Evolutionary conservation across 768 basidiomycete genomes (phyloP).

Genomic region (Russula lepida): DNA sequence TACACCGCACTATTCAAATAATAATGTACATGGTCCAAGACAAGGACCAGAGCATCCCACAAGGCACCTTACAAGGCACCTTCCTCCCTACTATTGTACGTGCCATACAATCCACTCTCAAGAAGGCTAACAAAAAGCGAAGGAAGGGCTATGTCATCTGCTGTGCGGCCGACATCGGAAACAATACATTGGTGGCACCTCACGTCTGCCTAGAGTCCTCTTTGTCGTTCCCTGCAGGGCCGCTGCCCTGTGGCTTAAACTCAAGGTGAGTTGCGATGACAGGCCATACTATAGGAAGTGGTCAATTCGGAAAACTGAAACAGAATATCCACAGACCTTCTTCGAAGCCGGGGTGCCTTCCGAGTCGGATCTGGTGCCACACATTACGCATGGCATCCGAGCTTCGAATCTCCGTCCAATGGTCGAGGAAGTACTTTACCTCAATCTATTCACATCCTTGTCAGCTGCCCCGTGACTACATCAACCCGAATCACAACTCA

Average conservation of each 20-base stretch:
- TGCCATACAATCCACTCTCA: not conserved
- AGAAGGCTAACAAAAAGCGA: not conserved
- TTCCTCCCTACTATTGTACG: not conserved
- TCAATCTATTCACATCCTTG: slow-evolving; percentile 38
- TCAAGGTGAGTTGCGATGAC: slow-evolving; percentile 55
- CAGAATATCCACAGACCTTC: slow-evolving; percentile 43
- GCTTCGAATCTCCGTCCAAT: slow-evolving; percentile 78
- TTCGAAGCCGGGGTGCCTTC: slow-evolving; percentile 81
- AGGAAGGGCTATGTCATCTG: not conserved
- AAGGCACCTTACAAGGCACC: not conserved
- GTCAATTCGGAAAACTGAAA: not conserved
- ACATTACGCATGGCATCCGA: slow-evolving; percentile 78
- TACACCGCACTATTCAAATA: not conserved
- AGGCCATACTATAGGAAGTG: slow-evolving; percentile 47
- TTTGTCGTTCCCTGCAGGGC: slow-evolving; percentile 9
- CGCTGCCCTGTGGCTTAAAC: slow-evolving; percentile 37
- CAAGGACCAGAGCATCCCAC: not conserved
- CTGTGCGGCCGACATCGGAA: not conserved
- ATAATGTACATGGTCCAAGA: not conserved
- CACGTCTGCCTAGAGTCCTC: slow-evolving; percentile 10
- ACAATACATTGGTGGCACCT: not conserved
- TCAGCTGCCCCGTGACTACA: not conserved
- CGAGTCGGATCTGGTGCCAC: slow-evolving; percentile 78
- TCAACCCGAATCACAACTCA: slow-evolving; percentile 22
- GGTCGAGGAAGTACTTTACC: slow-evolving; percentile 67